phyloP scores from a whole-genome alignment of 176 grass and related monocot genomes.

The Lolium rigidum region DNA sequence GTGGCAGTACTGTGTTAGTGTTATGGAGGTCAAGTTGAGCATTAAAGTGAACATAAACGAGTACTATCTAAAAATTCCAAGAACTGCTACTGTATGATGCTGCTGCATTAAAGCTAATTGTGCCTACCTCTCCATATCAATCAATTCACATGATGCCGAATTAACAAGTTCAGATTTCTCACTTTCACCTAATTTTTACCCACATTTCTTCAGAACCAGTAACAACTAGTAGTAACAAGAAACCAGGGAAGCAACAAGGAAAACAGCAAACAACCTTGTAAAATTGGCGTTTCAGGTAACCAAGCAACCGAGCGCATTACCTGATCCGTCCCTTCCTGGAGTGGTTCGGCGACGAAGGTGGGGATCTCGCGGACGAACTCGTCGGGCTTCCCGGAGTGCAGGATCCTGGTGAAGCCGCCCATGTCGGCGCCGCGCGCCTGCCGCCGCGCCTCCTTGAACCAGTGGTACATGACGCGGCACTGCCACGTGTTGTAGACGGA shows the following conservation, averaged over 20 bases:
- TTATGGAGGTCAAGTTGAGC: background rate
- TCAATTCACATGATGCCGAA: background rate
- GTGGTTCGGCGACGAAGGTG: constrained; percentile 88
- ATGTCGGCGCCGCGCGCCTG: constrained; percentile 61
- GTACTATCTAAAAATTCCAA: too few species aligned
- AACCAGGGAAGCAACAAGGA: background rate
- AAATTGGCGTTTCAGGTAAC: background rate
- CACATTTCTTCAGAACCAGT: constrained; percentile 12
- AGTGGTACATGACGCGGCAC: constrained; percentile 97
- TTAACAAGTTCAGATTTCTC: background rate
- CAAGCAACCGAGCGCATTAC: constrained; percentile 35
- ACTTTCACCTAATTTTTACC: background rate
- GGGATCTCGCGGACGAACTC: constrained; percentile 83
- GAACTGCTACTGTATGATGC: too few species aligned
- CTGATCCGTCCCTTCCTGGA: constrained; percentile 70
- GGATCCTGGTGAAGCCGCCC: constrained; percentile 92
- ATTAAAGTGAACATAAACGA: background rate
- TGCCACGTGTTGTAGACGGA: constrained; percentile 90
- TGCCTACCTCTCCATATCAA: too few species aligned
- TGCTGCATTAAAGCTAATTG: too few species aligned
- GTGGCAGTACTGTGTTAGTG: background rate
- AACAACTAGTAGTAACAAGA: background rate
- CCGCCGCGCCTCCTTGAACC: constrained; percentile 78
- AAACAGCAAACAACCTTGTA: background rate
- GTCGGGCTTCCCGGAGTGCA: constrained; percentile 83